Base-by-base conservation (phyloP, 192 early-diverging fungal species). In the Podila clonocystis region DNA sequence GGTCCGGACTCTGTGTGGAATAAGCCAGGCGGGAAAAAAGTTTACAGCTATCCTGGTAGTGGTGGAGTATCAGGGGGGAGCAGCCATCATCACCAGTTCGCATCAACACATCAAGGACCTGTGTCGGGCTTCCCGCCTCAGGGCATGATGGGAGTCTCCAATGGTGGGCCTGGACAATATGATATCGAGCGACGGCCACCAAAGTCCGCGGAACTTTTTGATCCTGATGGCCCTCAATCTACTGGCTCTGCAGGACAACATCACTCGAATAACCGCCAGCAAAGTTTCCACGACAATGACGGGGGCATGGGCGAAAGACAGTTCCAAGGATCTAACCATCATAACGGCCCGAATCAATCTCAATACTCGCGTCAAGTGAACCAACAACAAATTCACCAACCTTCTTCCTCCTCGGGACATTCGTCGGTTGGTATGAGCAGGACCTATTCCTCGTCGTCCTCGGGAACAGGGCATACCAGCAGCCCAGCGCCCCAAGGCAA, bases 121-220 rank as follows among this genome's bases (percentile, higher is more conserved):
- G n/a, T 52, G 12, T 52, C 50, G n/a, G 50, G 50, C 17, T 17
- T 52, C 17, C 50, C 50, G 20, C n/a, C n/a, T 30, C 22, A 30
- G 58, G 58, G 24, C 58, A 19, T 60, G 26, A 60, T 60, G 26
- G 26, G 26, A 19, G 6, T 26, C 24, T 12, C 58, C 12, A 60
- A 60, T 33, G 52, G 55, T 52, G 77, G 70, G 20, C 41, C 65
- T 28, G 31, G 2, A n/a, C 36, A 67, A 55, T 80, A 73, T 33
- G 70, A 73, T 50, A 34, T 80, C 33, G 77, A 80, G 52, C 70
- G 77, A 38, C 58, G 77, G 20, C 77, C 77, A 50, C 77, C 77
- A 1, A 80, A 80, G 19, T 80, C 77, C 0, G 61, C 77, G 3
- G 77, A 80, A 55, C 65, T 80, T 0, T 80, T 80, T 60, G 70